Evolutionary conservation across 1,284 basidiomycete genomes (phyloP).

Genomic region (Melampsora occidentalis): DNA sequence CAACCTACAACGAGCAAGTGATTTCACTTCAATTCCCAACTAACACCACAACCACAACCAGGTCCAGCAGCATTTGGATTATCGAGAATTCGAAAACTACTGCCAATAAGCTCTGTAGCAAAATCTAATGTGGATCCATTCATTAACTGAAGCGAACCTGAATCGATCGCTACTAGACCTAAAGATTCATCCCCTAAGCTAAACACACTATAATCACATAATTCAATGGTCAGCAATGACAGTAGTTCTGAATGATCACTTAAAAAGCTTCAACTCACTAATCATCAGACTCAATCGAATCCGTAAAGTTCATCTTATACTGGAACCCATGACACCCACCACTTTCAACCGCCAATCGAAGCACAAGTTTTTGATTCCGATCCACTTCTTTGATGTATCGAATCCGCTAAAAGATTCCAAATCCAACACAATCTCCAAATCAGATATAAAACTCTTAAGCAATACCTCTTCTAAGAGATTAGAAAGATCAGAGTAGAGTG

Average conservation of each 20-base stretch:
- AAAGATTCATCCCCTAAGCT: constrained; percentile 4
- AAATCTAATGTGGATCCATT: constrained; percentile 82
- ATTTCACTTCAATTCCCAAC: constrained; percentile 70
- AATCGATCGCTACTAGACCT: constrained; percentile 67
- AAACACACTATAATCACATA: background rate
- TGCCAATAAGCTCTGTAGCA: constrained; percentile 85
- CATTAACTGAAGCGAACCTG: constrained; percentile 71
- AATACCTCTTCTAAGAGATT: too few species aligned
- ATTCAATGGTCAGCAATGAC: background rate
- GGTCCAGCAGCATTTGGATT: constrained; percentile 81
- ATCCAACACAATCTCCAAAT: too few species aligned
- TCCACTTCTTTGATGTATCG: constrained; percentile 8
- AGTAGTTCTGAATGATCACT: too few species aligned
- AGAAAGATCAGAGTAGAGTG: too few species aligned
- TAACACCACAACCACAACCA: constrained; percentile 85
- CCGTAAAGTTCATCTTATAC: constrained; percentile 78
- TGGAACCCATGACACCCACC: constrained; percentile 92
- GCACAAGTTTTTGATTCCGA: constrained; percentile 60
- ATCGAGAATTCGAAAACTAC: constrained; percentile 70
- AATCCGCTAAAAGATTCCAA: constrained; percentile 13
- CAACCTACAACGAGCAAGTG: too few species aligned
- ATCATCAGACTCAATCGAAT: constrained; percentile 64
- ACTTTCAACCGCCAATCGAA: constrained; percentile 76
- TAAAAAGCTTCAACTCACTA: too few species aligned
- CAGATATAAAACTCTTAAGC: too few species aligned